Percentiles rank a stretch among this genome's conserved stretches.
phyloP scores from a whole-genome alignment of 495 filamentous ascomycete species.

The Neurospora sp. region DNA sequence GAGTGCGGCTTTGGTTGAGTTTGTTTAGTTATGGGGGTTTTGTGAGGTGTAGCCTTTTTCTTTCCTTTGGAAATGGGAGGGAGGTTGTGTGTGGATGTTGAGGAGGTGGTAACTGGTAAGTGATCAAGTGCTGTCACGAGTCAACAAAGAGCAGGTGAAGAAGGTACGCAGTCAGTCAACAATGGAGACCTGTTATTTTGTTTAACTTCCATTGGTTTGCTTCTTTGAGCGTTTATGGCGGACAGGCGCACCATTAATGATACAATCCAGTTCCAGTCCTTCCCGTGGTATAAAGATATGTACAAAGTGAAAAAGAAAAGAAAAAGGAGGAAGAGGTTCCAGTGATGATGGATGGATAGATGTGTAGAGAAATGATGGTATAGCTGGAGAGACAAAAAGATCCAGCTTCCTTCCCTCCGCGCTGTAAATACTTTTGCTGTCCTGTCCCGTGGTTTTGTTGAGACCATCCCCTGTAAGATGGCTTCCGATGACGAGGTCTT shows the following conservation, averaged over 20 bases:
- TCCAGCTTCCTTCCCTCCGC: background rate
- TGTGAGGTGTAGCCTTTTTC: background rate
- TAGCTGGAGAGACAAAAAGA: background rate
- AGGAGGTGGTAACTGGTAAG: background rate
- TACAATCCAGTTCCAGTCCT: background rate
- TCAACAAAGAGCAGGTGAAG: background rate
- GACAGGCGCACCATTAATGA: background rate
- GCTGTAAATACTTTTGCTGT: background rate
- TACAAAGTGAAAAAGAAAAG: background rate
- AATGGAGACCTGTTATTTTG: background rate
- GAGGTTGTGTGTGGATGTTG: background rate
- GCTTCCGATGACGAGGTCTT: background rate
- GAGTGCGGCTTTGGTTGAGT: conserved; percentile 41
- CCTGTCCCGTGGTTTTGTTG: background rate
- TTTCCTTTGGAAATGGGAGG: background rate
- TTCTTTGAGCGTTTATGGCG: background rate
- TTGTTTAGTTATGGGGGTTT: conserved; percentile 8
- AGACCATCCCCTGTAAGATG: background rate
- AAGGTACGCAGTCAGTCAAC: background rate
- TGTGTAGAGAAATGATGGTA: background rate
- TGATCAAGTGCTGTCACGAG: background rate
- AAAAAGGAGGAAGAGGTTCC: background rate
- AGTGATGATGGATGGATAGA: background rate
- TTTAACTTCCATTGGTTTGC: background rate
- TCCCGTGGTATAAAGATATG: background rate